A percentile compares a stretch with the other conserved stretches of the same genome.
Evolutionary conservation across 495 filamentous ascomycete genomes (phyloP).

Genomic region (Echria macrotheca): DNA sequence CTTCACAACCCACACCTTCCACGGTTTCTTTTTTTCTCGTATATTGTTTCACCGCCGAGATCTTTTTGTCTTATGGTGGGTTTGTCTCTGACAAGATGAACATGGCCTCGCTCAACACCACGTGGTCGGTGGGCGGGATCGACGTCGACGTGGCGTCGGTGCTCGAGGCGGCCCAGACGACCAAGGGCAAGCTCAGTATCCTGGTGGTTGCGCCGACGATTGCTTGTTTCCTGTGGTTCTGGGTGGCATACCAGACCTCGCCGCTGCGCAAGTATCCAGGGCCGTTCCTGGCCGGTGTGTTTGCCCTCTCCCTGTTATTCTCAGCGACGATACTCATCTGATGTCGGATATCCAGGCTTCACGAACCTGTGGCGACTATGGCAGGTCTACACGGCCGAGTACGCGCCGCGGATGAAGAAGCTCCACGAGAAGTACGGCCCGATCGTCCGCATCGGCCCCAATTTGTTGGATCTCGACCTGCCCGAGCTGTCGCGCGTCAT

Average conservation of each 20-base stretch:
- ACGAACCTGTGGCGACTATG: constrained; percentile 29
- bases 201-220: constrained; percentile 4
- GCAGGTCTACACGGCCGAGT: constrained; percentile 22
- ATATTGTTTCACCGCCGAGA: too few relatives aligned
- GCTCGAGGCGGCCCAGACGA: background rate
- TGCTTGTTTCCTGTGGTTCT: constrained; percentile 22
- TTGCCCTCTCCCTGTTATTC: too few relatives aligned
- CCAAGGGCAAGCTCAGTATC: background rate
- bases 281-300: constrained; percentile 24
- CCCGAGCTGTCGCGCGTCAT: constrained; percentile 21
- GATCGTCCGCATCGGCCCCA: constrained; percentile 34
- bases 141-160: background rate
- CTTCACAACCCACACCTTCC: too few relatives aligned
- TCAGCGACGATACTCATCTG: too few relatives aligned
- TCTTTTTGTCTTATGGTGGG: too few relatives aligned
- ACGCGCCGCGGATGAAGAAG: constrained; percentile 23
- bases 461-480: constrained; percentile 28
- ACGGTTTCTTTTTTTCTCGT: too few relatives aligned
- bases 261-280: constrained; percentile 29
- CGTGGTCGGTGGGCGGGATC: background rate
- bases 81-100: too few relatives aligned
- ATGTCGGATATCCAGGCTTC: constrained; percentile 15
- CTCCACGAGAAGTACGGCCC: constrained; percentile 34
- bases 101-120: too few relatives aligned
- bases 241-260: constrained; percentile 20